A percentile compares a stretch with the other conserved stretches of the same genome.
Conservation (phyloP, 176 grass and related monocot species). For the Oryza officinalis region DNA sequence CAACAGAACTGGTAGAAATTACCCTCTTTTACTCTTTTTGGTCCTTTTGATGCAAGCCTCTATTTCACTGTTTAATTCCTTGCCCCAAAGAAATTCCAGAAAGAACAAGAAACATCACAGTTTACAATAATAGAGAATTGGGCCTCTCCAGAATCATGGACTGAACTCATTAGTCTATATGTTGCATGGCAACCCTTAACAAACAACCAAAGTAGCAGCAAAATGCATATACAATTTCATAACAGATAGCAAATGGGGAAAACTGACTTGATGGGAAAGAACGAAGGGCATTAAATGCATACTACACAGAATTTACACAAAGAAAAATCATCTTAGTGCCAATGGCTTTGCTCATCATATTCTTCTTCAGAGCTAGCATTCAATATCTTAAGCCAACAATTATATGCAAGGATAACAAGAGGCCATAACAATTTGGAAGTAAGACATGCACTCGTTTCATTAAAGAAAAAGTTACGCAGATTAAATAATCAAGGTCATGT, state of each 20-base stretch:
- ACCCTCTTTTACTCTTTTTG: neutral
- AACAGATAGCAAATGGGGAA: constrained; percentile 4
- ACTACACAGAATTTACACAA: neutral
- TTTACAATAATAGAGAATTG: neutral
- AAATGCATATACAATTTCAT: neutral
- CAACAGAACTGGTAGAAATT: neutral
- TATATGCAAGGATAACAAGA: neutral
- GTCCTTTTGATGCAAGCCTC: neutral
- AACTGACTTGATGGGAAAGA: neutral
- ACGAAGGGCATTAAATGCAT: neutral
- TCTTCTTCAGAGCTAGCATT: constrained; percentile 11
- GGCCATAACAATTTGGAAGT: neutral
- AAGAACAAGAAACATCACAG: neutral
- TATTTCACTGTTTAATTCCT: neutral
- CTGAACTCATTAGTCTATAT: neutral
- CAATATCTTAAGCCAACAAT: neutral
- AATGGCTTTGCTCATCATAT: neutral
- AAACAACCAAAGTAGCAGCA: neutral
- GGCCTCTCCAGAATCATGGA: neutral
- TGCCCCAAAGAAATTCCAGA: neutral
- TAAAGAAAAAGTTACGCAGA: neutral
- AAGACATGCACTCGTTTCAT: neutral
- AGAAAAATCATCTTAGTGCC: neutral
- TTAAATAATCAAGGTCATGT: constrained; percentile 11
- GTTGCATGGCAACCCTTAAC: neutral